Conservation (phyloP, 306 rosid species). For the Pueraria montana region DNA sequence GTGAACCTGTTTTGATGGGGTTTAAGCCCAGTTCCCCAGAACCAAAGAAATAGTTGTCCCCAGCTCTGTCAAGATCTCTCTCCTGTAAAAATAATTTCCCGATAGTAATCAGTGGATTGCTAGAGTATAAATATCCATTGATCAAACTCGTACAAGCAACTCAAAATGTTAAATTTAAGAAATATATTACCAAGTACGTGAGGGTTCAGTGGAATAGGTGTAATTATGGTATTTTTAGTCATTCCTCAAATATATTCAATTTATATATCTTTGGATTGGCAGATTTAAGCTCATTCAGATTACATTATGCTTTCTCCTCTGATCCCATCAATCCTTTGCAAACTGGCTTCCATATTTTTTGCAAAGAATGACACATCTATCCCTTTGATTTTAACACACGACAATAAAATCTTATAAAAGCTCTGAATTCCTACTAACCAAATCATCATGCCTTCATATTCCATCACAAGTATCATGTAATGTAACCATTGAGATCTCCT, state of each 20-base stretch:
- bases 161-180: constrained; percentile 14
- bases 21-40: constrained; percentile 84
- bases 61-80: constrained; percentile 62
- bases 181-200: constrained; percentile 9
- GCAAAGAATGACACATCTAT: too few species aligned
- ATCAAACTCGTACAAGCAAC: constrained; percentile 38
- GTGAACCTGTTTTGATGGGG: constrained; percentile 81
- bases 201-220: constrained; percentile 4
- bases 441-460: constrained; percentile 33
- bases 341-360: too few species aligned
- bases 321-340: too few species aligned
- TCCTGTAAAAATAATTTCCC: constrained; percentile 57
- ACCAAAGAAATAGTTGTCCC: constrained; percentile 75
- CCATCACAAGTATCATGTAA: constrained; percentile 28
- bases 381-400: too few species aligned
- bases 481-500: neutral
- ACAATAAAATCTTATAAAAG: constrained; percentile 15
- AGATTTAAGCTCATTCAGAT: constrained; percentile 31
- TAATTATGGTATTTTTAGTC: constrained; percentile 15
- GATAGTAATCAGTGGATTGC: constrained; percentile 41
- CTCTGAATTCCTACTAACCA: constrained; percentile 27
- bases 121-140: constrained; percentile 13
- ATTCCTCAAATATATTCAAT: neutral
- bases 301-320: neutral
- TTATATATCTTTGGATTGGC: neutral